Conservation (phyloP, 2,329 filamentous ascomycete species). For the Fusarium avenaceum region DNA sequence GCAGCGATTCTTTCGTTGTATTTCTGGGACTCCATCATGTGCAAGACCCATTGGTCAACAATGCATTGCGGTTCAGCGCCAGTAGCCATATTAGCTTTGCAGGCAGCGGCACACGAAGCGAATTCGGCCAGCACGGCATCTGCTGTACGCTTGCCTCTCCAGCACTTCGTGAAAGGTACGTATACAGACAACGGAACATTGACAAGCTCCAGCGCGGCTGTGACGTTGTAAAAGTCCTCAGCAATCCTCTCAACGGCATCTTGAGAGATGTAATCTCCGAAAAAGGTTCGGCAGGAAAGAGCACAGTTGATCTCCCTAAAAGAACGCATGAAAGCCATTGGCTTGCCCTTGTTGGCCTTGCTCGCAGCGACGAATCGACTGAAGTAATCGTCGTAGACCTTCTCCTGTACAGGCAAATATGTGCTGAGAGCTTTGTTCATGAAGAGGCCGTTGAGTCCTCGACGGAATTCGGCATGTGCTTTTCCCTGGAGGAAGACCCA, state of each 20-base stretch:
- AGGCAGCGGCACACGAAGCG: constrained; percentile 76
- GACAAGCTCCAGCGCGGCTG: constrained; percentile 82
- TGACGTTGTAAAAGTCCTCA: constrained; percentile 83
- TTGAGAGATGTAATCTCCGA: constrained; percentile 82
- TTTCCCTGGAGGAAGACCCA: constrained; percentile 87
- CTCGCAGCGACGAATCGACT: constrained; percentile 75
- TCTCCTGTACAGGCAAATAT: constrained; percentile 81
- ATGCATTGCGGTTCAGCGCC: constrained; percentile 79
- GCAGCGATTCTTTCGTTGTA: constrained; percentile 75
- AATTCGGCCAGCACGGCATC: constrained; percentile 80
- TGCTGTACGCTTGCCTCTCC: constrained; percentile 81
- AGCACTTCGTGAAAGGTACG: constrained; percentile 80
- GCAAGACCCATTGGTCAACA: constrained; percentile 81
- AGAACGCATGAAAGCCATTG: constrained; percentile 75
- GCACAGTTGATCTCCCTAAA: constrained; percentile 86
- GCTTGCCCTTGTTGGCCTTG: constrained; percentile 63
- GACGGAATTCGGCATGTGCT: constrained; percentile 81
- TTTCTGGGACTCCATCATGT: constrained; percentile 78
- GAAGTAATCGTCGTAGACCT: constrained; percentile 79
- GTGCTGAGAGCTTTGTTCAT: constrained; percentile 77
- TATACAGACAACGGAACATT: constrained; percentile 80
- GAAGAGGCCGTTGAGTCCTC: constrained; percentile 80
- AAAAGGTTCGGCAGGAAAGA: constrained; percentile 82
- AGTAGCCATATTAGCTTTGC: constrained; percentile 77
- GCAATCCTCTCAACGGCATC: constrained; percentile 80